A percentile compares a stretch with the other conserved stretches of the same genome.
These are phyloP conservation scores for Nothophytophthora sp. DNA, from an alignment of 352 stramenopile species.

Conservation along the genomic window DNA sequence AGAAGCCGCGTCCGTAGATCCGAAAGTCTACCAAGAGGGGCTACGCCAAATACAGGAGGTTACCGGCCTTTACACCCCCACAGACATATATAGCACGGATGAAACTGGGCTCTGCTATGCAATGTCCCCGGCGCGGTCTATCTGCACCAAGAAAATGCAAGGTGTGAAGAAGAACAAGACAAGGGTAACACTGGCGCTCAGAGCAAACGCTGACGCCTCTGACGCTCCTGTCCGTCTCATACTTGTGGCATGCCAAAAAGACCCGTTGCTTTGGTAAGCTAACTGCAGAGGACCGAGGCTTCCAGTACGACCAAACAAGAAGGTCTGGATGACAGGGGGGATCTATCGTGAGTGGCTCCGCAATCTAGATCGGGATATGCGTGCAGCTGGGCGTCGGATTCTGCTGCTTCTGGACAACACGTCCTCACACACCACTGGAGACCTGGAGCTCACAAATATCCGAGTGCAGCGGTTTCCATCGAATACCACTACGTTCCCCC, in stretches of 20 bases:
- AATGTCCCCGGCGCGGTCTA: conserved; percentile 3
- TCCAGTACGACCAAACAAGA: conserved; percentile 7
- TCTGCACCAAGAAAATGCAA: neutral
- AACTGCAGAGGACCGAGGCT: neutral
- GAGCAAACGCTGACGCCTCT: conserved; percentile 11
- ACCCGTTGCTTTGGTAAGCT: conserved; percentile 2
- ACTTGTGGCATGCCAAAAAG: neutral
- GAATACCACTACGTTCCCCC: conserved; percentile 6
- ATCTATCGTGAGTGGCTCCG: conserved; percentile 7
- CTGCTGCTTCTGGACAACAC: conserved; percentile 8
- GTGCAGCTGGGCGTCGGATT: neutral
- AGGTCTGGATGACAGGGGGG: conserved; percentile 8
- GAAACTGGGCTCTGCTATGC: conserved; percentile 7
- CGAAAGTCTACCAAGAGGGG: neutral
- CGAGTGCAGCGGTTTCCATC: conserved; percentile 2
- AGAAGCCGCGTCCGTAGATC: conserved; percentile 6
- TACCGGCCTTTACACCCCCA: neutral
- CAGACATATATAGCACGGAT: conserved; percentile 9
- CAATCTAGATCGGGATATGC: conserved; percentile 7
- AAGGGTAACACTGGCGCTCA: conserved; percentile 2
- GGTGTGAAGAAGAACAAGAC: conserved; percentile 12
- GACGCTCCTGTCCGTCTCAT: neutral
- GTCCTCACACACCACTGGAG: neutral
- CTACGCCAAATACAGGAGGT: neutral
- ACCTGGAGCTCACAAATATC: conserved; percentile 5